Evolutionary conservation across 1,284 basidiomycete species (phyloP).

Genomic region (Cystobasidium sp.): DNA sequence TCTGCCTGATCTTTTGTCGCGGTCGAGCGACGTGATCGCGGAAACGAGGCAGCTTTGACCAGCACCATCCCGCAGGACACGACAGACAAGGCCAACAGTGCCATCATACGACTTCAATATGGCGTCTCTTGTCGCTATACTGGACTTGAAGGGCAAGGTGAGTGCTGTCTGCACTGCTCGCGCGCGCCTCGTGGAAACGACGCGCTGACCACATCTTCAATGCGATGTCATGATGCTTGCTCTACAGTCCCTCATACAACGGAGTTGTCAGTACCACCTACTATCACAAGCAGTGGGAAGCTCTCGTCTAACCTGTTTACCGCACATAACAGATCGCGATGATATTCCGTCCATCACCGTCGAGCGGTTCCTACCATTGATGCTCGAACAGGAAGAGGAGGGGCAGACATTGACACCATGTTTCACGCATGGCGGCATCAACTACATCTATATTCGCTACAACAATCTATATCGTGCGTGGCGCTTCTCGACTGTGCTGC

Average conservation of each 20-base stretch:
- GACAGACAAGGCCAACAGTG: not conserved
- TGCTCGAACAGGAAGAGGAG: slow-evolving; percentile 97
- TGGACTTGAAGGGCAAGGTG: slow-evolving; percentile 89
- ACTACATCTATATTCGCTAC: slow-evolving; percentile 98
- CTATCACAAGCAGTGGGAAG: not conserved
- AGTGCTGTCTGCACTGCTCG: not conserved
- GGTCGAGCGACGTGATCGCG: too few species aligned
- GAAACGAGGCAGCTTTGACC: not conserved
- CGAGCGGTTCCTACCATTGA: slow-evolving; percentile 90
- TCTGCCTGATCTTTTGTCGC: too few species aligned
- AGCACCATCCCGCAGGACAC: not conserved
- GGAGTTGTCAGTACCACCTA: slow-evolving; percentile 55
- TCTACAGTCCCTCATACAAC: slow-evolving; percentile 84
- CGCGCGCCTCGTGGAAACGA: not conserved
- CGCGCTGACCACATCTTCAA: slow-evolving; percentile 16
- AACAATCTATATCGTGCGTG: slow-evolving; percentile 92
- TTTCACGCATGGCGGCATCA: slow-evolving; percentile 89
- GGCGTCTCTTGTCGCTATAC: slow-evolving; percentile 73
- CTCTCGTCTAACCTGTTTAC: not conserved
- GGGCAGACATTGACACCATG: slow-evolving; percentile 92
- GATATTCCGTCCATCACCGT: slow-evolving; percentile 88
- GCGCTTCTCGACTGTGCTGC: not conserved
- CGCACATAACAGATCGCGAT: slow-evolving; percentile 67
- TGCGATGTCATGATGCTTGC: not conserved
- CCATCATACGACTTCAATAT: slow-evolving; percentile 6